phyloP scores from a whole-genome alignment of 768 basidiomycete species.

The Dictyophora rubrovolvata region DNA sequence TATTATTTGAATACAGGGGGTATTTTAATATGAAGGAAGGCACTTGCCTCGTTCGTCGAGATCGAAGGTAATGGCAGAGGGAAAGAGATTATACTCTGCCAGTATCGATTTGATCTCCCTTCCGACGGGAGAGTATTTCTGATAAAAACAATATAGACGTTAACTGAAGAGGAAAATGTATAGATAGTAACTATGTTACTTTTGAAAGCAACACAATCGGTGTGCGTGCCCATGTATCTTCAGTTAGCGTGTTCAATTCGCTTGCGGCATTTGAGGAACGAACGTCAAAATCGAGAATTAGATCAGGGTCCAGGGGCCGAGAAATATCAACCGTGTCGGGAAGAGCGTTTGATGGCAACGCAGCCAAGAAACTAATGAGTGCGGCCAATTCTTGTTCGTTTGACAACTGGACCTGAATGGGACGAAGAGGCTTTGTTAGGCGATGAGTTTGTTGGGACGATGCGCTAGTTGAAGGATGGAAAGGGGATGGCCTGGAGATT shows the following conservation, averaged over 20 bases:
- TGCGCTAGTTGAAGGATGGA: constrained; percentile 59
- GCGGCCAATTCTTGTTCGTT: constrained; percentile 62
- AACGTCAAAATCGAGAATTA: constrained; percentile 77
- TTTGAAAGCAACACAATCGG: constrained; percentile 71
- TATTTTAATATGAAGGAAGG: neutral
- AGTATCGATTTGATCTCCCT: constrained; percentile 59
- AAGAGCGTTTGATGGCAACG: constrained; percentile 66
- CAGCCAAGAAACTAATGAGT: constrained; percentile 60
- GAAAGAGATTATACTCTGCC: constrained; percentile 43
- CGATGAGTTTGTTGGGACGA: neutral
- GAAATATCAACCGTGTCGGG: constrained; percentile 55
- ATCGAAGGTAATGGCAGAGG: constrained; percentile 57
- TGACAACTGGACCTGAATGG: constrained; percentile 37
- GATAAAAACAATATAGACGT: constrained; percentile 5
- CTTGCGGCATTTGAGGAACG: constrained; percentile 47
- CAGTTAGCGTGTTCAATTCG: constrained; percentile 49
- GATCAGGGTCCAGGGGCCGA: constrained; percentile 62
- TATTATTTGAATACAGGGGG: neutral
- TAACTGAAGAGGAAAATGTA: constrained; percentile 3
- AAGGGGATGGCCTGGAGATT: neutral
- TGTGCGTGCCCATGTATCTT: constrained; percentile 61
- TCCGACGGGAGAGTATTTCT: constrained; percentile 56
- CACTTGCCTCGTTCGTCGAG: constrained; percentile 49
- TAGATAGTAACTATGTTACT: constrained; percentile 26
- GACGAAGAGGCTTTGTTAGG: neutral